Evolutionary conservation across 352 stramenopile genomes (phyloP).

Genomic region (Albugo candida): DNA sequence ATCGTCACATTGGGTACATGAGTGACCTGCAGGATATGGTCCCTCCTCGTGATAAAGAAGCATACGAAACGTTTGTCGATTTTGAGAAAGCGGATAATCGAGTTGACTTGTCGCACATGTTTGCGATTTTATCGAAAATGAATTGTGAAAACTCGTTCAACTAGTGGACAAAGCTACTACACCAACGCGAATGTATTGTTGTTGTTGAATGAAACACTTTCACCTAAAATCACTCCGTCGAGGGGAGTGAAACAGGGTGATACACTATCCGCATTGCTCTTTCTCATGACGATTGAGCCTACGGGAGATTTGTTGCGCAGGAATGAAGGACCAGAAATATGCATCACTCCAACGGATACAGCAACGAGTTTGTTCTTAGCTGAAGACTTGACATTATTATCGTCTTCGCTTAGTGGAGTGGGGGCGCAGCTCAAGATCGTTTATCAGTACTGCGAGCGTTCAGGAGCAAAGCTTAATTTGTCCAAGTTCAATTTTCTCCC

Average conservation of each 20-base stretch:
- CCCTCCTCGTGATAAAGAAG: neutral
- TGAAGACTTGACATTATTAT: slow-evolving; percentile 6
- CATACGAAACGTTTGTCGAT: neutral
- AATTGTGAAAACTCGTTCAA: slow-evolving; percentile 4
- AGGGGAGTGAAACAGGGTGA: slow-evolving; percentile 7
- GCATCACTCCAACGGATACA: neutral
- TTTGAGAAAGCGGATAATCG: neutral
- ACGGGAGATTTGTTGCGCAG: slow-evolving; percentile 1
- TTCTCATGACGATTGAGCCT: slow-evolving; percentile 3
- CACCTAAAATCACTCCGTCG: slow-evolving; percentile 5
- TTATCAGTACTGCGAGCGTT: slow-evolving; percentile 1
- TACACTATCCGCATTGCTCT: slow-evolving; percentile 8
- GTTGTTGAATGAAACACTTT: slow-evolving; percentile 7
- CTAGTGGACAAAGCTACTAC: slow-evolving; percentile 4
- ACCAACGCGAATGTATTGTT: slow-evolving; percentile 1
- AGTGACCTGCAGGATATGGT: slow-evolving; percentile 8
- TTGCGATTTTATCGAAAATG: slow-evolving; percentile 6
- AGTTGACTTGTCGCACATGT: slow-evolving; percentile 8
- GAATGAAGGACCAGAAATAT: neutral
- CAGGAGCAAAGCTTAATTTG: slow-evolving; percentile 4
- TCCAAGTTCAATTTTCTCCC: slow-evolving; percentile 4
- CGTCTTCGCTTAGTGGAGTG: neutral
- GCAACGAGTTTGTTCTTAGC: slow-evolving; percentile 3
- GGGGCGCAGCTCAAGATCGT: slow-evolving; percentile 6
- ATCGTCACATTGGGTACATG: slow-evolving; percentile 8